These are phyloP conservation scores for Penicillium lagena DNA, from an alignment of 495 filamentous ascomycete species.

Conservation along the genomic window DNA sequence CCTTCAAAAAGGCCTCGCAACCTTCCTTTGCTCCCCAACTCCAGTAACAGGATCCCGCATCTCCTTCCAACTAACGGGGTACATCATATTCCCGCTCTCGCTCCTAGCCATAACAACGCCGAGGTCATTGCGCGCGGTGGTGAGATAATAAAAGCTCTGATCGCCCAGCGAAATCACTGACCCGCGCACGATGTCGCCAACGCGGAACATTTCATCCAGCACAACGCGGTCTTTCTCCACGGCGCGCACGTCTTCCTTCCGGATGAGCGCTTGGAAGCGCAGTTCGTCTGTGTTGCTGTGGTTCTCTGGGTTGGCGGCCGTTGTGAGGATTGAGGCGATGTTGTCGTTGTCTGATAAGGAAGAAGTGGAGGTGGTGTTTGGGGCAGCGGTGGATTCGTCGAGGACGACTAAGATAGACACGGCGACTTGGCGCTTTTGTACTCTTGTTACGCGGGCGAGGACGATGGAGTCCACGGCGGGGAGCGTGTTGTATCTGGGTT, in stretches of 20 bases:
- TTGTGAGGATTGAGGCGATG: slow-evolving; percentile 37
- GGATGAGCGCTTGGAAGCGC: slow-evolving; percentile 45
- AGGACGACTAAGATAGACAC: slow-evolving; percentile 76
- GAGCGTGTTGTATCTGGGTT: slow-evolving; percentile 54
- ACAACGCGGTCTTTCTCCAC: slow-evolving; percentile 94
- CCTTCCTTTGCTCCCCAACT: slow-evolving; percentile 73
- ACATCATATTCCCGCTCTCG: slow-evolving; percentile 82
- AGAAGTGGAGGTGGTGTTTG: slow-evolving; percentile 33
- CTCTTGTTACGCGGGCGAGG: slow-evolving; percentile 77
- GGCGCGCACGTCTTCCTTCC: slow-evolving; percentile 84
- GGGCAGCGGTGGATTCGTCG: slow-evolving; percentile 31
- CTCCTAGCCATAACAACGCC: slow-evolving; percentile 93
- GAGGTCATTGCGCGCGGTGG: slow-evolving; percentile 81
- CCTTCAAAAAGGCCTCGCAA: slow-evolving; percentile 81
- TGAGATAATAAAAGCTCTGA: slow-evolving; percentile 88
- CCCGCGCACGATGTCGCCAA: slow-evolving; percentile 88
- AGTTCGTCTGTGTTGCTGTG: slow-evolving; percentile 42
- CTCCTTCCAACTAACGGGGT: slow-evolving; percentile 90
- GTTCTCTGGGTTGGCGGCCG: slow-evolving; percentile 38
- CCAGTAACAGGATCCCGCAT: slow-evolving; percentile 82
- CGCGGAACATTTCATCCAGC: slow-evolving; percentile 84
- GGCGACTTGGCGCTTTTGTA: slow-evolving; percentile 73
- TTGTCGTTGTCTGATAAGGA: slow-evolving; percentile 43
- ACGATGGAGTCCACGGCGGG: slow-evolving; percentile 75
- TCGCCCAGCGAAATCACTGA: slow-evolving; percentile 88